Evolutionary conservation across 1,284 basidiomycete species (phyloP), one percentile per base, ranked within the genome.

Genomic region (Cutaneotrichosporon dermatis): DNA sequence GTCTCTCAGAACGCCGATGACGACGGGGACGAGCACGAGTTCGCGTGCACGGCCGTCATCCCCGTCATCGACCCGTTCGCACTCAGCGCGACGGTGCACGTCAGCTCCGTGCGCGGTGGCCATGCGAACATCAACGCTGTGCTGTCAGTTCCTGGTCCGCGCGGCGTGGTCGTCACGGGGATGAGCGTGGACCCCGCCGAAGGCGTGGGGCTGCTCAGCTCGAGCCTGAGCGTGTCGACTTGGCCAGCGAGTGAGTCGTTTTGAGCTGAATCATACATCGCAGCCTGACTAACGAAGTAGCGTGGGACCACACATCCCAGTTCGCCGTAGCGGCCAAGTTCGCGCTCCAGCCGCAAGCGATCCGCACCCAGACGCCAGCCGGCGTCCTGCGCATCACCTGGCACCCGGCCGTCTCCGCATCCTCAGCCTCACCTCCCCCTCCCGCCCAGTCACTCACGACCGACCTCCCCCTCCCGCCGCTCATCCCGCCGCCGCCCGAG

Each of bases 61-160:
- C 70, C 71, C 9, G 60, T 74, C 34, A 37, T 72, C 12, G 43
- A 57, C 25, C 71, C 75, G 1, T 76, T 74, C 60, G 59, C 51
- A 1, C 42, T 58, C 15, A 52, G 58, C 25, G 62, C 68, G 39
- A 64, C 55, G 9, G 12, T 49, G 46, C 16, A 52, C n/a, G 25
- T 57, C 36, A n/a, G 51, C 0, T 9, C 33, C 7, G 43, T 35
- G 8, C 43, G 46, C 1, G 55, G 55, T 7, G 40, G 40, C 9
- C 40, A 35, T 6, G 59, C 56, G 6, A 43, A 48, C 25, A 33
- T 58, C 35, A 46, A 56, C 5, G 50, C 62, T 4, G 43, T 58
- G 10, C 46, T 49, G 6, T 25, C 46, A 3, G 59, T 60, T 0
- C 62, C 59, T 0, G 53, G 50, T 3, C 55, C 60, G 16, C 54